Evolutionary conservation across 2,329 filamentous ascomycete species (phyloP).

Genomic region (Didymella segeticola): DNA sequence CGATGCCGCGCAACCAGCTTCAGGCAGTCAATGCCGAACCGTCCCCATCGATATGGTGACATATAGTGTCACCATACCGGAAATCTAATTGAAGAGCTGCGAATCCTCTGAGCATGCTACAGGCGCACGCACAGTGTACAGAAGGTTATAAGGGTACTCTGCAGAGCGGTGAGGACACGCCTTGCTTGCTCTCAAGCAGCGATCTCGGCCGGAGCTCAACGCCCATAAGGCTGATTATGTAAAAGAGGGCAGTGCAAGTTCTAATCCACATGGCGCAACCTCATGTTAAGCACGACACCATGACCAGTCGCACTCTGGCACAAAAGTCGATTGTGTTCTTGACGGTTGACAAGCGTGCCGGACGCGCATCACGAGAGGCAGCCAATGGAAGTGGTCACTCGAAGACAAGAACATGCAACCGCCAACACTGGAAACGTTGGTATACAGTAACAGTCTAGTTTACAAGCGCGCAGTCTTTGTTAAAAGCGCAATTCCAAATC

Average conservation of each 20-base stretch:
- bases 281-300: not conserved
- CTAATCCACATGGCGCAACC: not conserved
- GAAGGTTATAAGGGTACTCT: conserved; percentile 15
- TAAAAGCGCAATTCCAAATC: not conserved
- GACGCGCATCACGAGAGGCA: not conserved
- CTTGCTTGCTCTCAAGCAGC: no score
- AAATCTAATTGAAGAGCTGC: not conserved
- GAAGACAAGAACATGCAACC: not conserved
- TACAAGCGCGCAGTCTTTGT: not conserved
- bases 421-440: not conserved
- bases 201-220: conserved; percentile 2
- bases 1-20: not conserved
- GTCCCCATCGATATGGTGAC: not conserved
- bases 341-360: not conserved
- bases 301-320: not conserved
- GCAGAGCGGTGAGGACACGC: conserved; percentile 8
- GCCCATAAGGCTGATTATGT: conserved; percentile 5
- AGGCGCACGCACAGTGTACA: conserved; percentile 3
- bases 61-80: not conserved
- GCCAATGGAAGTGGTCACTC: no score
- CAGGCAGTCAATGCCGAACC: conserved; percentile 9
- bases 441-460: not conserved
- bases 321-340: not conserved
- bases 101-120: not conserved
- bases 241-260: conserved; percentile 1